A percentile compares a stretch with the other conserved stretches of the same genome.
Evolutionary conservation across 2,329 filamentous ascomycete genomes (phyloP).

Genomic region (Hymenoscyphus repandus): DNA sequence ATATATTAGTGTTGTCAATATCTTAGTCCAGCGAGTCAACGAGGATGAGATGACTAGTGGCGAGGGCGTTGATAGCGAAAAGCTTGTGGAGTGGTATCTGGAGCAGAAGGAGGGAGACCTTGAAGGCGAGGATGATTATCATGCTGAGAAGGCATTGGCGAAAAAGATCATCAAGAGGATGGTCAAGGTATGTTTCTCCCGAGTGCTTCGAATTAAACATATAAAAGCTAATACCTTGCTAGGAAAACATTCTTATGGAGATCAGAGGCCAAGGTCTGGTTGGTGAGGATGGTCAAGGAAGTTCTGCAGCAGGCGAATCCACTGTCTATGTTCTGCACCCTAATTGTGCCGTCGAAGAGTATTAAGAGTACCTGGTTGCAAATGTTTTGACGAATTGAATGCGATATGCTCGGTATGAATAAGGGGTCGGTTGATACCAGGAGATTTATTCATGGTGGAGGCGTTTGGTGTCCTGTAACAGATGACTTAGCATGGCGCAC

Average conservation of each 20-base stretch:
- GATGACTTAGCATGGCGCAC: background rate
- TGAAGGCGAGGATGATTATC: constrained; percentile 73
- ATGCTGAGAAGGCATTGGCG: constrained; percentile 66
- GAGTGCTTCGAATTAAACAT: background rate
- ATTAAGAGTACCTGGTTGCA: constrained; percentile 9
- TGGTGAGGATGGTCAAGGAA: constrained; percentile 41
- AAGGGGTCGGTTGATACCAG: constrained; percentile 7
- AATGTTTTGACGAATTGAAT: constrained; percentile 2
- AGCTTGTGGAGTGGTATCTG: constrained; percentile 81
- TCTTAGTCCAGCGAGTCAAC: constrained; percentile 75
- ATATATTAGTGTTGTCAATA: constrained; percentile 84
- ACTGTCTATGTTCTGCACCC: constrained; percentile 88
- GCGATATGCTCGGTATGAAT: constrained; percentile 6
- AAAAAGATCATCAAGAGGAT: constrained; percentile 90
- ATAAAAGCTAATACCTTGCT: constrained; percentile 50
- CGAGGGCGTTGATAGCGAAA: constrained; percentile 80
- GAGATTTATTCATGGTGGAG: constrained; percentile 7
- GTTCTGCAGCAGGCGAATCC: constrained; percentile 39
- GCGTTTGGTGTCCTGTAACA: constrained; percentile 4
- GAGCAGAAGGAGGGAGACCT: constrained; percentile 86
- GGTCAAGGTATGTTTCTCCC: constrained; percentile 71
- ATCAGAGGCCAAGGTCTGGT: constrained; percentile 58
- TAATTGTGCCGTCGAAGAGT: constrained; percentile 75
- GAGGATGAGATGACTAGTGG: constrained; percentile 72
- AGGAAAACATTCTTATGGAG: constrained; percentile 86